These are phyloP conservation scores for Aspergillus pseudonomiae DNA, from an alignment of 2,329 filamentous ascomycete species.

Conservation along the genomic window DNA sequence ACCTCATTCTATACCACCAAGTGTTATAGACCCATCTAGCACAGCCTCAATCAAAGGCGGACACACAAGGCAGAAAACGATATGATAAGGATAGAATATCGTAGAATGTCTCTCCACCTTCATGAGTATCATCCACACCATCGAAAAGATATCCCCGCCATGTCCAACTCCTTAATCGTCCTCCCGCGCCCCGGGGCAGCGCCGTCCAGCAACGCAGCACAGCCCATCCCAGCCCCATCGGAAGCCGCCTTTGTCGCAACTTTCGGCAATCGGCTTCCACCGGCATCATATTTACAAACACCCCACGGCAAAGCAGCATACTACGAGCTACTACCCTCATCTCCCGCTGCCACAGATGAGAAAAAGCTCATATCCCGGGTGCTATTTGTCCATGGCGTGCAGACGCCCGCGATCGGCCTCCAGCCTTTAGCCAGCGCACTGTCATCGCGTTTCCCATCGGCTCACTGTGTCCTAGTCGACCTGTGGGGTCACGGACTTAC, in stretches of 20 bases:
- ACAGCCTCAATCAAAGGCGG: too few species aligned
- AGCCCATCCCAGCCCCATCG: constrained; percentile 25
- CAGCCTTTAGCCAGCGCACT: constrained; percentile 46
- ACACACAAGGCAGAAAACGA: too few species aligned
- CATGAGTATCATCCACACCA: not conserved
- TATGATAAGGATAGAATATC: too few species aligned
- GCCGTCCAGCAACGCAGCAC: not conserved
- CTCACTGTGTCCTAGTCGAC: constrained; percentile 51
- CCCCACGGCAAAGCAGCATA: constrained; percentile 23
- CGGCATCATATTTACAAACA: constrained; percentile 26
- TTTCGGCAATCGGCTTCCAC: constrained; percentile 27
- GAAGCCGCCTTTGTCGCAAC: constrained; percentile 26
- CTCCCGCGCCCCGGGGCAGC: constrained; percentile 25
- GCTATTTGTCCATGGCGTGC: constrained; percentile 55
- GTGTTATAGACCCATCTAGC: too few species aligned
- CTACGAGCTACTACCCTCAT: constrained; percentile 18
- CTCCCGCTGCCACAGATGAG: not conserved
- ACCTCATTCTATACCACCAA: too few species aligned
- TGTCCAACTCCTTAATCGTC: constrained; percentile 18
- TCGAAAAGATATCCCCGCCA: not conserved
- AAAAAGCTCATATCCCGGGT: constrained; percentile 30
- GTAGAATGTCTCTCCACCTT: too few species aligned
- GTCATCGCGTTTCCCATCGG: constrained; percentile 34
- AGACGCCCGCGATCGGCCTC: constrained; percentile 55
- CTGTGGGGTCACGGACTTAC: constrained; percentile 59